Evolutionary conservation across 2,329 filamentous ascomycete genomes (phyloP).

Genomic region (Xylogone sp.): DNA sequence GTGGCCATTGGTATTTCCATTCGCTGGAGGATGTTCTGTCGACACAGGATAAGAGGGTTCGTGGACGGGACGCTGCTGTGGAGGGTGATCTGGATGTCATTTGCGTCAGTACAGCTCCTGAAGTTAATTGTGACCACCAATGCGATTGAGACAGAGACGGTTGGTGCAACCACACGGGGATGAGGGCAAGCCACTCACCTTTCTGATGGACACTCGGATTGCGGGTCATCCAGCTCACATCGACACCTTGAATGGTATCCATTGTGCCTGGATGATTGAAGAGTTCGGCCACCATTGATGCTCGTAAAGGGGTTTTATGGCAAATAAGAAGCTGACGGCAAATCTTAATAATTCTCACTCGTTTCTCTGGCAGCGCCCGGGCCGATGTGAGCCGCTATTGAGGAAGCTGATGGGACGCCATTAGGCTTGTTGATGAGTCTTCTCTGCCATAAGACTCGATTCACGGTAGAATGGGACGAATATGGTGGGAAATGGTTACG

Average conservation of each 20-base stretch:
- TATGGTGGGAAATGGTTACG: too few relatives aligned
- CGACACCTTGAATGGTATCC: constrained; percentile 29
- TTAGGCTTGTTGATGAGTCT: background rate
- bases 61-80: background rate
- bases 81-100: constrained; percentile 1
- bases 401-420: constrained; percentile 4
- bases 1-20: constrained; percentile 12
- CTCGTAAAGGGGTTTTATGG: background rate
- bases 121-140: too few relatives aligned
- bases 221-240: constrained; percentile 30
- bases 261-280: constrained; percentile 13
- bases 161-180: background rate
- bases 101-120: background rate
- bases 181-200: constrained; percentile 18
- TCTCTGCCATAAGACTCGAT: background rate
- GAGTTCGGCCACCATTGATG: background rate
- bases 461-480: too few relatives aligned
- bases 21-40: constrained; percentile 1
- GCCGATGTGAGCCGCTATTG: constrained; percentile 2
- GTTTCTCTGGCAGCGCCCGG: background rate
- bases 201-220: constrained; percentile 12
- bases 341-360: background rate
- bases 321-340: background rate
- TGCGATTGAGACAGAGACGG: too few relatives aligned
- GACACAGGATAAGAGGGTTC: background rate